Conservation (phyloP, 306 rosid species). For the Trifolium repens region DNA sequence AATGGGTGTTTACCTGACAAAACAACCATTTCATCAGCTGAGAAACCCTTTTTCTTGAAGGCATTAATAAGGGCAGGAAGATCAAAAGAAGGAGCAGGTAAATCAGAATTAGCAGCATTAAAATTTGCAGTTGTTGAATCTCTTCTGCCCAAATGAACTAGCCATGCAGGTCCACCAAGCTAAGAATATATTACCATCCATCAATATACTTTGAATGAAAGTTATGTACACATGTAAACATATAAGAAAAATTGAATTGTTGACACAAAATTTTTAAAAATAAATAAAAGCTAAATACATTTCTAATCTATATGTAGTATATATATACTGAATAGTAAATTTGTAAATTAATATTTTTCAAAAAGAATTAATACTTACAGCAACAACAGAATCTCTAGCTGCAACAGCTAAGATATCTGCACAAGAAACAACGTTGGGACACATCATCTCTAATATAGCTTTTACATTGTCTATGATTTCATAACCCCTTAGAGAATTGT, state of each 20-base stretch:
- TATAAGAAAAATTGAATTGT: no score
- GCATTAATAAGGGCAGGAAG: conserved; percentile 45
- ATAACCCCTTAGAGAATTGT: conserved; percentile 58
- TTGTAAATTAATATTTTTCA: not conserved
- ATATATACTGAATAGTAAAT: no score
- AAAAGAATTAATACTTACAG: conserved; percentile 35
- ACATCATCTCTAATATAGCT: conserved; percentile 35
- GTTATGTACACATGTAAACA: no score
- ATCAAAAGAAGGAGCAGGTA: conserved; percentile 47
- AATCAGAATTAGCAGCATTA: conserved; percentile 40
- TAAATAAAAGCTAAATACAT: no score
- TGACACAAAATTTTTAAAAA: no score
- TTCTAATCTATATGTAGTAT: no score
- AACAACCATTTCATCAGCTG: conserved; percentile 49
- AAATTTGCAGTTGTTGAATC: conserved; percentile 61
- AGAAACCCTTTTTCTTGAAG: conserved; percentile 56
- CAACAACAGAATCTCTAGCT: conserved; percentile 59
- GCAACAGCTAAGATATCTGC: conserved; percentile 62
- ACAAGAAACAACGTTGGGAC: conserved; percentile 60
- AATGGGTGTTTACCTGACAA: conserved; percentile 20
- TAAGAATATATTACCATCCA: conserved; percentile 21
- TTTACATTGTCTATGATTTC: conserved; percentile 54
- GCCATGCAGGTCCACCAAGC: conserved; percentile 60
- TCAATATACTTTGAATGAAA: not conserved
- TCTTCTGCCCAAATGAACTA: conserved; percentile 54